Evolutionary conservation across 2,329 filamentous ascomycete genomes (phyloP).

Genomic region (Colletotrichum graminicola): DNA sequence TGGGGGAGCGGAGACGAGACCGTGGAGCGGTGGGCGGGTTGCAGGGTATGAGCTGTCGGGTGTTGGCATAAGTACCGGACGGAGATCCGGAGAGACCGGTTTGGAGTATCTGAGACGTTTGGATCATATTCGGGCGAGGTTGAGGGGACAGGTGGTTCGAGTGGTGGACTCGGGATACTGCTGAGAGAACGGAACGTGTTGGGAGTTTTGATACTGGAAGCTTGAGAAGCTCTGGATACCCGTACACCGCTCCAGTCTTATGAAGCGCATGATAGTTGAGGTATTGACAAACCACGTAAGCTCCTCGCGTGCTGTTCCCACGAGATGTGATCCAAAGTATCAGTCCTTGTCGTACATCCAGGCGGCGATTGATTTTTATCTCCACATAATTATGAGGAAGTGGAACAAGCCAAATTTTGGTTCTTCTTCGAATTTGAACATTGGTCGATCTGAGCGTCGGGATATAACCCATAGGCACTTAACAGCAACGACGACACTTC

Average conservation of each 20-base stretch:
- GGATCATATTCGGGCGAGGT: not conserved
- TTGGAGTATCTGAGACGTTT: slow-evolving; percentile 14
- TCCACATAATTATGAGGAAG: too few relatives aligned
- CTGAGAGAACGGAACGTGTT: not conserved
- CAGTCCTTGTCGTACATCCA: too few relatives aligned
- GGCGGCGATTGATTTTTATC: too few relatives aligned
- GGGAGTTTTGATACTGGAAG: not conserved
- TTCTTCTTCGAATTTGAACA: too few relatives aligned
- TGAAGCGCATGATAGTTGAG: not conserved
- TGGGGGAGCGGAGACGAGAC: not conserved
- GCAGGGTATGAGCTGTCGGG: not conserved
- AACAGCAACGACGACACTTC: too few relatives aligned
- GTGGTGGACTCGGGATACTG: not conserved
- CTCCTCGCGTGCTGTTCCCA: too few relatives aligned
- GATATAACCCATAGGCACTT: too few relatives aligned
- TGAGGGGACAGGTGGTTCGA: not conserved
- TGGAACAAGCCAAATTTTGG: too few relatives aligned
- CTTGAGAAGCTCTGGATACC: not conserved
- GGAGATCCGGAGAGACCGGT: slow-evolving; percentile 3
- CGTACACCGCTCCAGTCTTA: not conserved
- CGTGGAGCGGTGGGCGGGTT: not conserved
- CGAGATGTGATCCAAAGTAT: too few relatives aligned
- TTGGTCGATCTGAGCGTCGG: too few relatives aligned
- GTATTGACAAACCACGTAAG: too few relatives aligned
- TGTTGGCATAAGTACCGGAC: not conserved